Evolutionary conservation across 768 basidiomycete genomes (phyloP), one percentile per base, ranked within the genome.

Genomic region (Xanthoconium stramineum): DNA sequence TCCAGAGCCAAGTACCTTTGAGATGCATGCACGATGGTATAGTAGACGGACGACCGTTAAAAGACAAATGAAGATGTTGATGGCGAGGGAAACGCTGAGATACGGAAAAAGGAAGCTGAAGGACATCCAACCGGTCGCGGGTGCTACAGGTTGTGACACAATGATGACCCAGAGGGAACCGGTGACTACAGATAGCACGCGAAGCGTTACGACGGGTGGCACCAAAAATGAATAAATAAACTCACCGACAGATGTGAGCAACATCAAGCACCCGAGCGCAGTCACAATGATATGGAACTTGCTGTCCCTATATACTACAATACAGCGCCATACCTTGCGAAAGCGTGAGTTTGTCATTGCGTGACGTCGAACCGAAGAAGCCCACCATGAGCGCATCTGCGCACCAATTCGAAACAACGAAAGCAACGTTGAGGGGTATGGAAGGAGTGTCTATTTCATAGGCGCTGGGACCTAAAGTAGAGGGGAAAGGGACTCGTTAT

Each of bases 41-140:
- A 75, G 49, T 10, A 74, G 54, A 17, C 74, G 74, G 8, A 63
- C 1, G 49, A 71, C 71, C 0, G 70, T 74, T 8, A 72, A 53
- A 11, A 67, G 50, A 29, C 69, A 71, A 33, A 72, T 59, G 57
- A 67, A 13, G 49, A 75, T 56, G 33, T 72, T 74, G 61, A 66
- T 69, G 19, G 61, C 62, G 28, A 74, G 65, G 10, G 74, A 74
- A 19, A 75, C 64, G 9, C 63, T 63, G 48, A 72, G 57, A 40
- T 69, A 73, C 0, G 73, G 72, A 42, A 72, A 66, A 24, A 71
- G 71, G 17, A 67, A 65, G 49, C 29, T 56, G 37, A 74, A 69
- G 19, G 71, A 71, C 70, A 71, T 71, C 70, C 68, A 67, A 19
- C 62, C 58, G 5, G 1, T 56, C 10, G 42, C 37, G 2, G 62